phyloP scores from a whole-genome alignment of 768 basidiomycete species.

The Tricholoma hemisulphureum region DNA sequence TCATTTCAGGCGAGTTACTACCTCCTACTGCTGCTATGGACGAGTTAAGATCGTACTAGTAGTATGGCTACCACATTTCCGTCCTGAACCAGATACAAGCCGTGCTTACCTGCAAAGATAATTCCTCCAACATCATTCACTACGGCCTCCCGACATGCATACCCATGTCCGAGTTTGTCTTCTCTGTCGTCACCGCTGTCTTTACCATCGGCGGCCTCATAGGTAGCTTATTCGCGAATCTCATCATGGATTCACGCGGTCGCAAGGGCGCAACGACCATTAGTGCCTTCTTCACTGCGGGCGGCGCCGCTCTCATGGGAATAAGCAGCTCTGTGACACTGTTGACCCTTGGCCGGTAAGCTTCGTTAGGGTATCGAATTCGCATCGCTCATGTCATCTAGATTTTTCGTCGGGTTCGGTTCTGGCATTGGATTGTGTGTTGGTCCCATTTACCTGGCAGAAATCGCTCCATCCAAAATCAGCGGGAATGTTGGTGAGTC shows the following conservation, averaged over 20 bases:
- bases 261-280: conserved; percentile 64
- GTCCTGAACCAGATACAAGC: conserved; percentile 86
- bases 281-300: conserved; percentile 52
- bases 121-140: conserved; percentile 19
- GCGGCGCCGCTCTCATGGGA: conserved; percentile 67
- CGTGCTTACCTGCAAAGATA: conserved; percentile 65
- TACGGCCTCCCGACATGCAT: conserved; percentile 70
- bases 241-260: conserved; percentile 68
- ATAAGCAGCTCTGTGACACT: conserved; percentile 54
- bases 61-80: conserved; percentile 94
- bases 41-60: conserved; percentile 2
- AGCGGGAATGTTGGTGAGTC: conserved; percentile 70
- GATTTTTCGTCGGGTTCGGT: conserved; percentile 66
- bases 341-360: conserved; percentile 67
- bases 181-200: conserved; percentile 80
- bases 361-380: background rate
- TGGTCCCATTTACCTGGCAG: conserved; percentile 82
- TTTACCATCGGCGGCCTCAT: conserved; percentile 87
- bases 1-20: conserved; percentile 51
- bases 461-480: conserved; percentile 76
- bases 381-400: conserved; percentile 21
- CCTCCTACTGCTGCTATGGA: background rate
- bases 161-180: conserved; percentile 70
- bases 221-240: conserved; percentile 69
- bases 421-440: conserved; percentile 75